Conservation (phyloP, 108 stramenopile species). For the Pelagomonas calceolata region DNA sequence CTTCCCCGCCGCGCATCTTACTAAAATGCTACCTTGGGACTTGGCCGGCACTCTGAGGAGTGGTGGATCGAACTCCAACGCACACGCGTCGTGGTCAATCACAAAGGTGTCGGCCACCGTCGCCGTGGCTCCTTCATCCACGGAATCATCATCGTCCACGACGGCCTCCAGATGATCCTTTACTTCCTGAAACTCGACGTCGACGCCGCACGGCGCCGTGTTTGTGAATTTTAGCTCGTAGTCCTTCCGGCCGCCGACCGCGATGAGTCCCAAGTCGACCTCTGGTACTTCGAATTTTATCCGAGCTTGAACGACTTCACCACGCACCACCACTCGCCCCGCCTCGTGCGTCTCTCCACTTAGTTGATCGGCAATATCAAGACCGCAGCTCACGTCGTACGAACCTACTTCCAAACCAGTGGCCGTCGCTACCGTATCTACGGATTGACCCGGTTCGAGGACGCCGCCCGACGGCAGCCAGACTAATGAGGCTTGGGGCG, state of each 20-base stretch:
- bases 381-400: too few relatives aligned
- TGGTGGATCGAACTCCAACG: not conserved
- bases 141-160: too few relatives aligned
- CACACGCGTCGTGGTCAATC: slow-evolving; percentile 3
- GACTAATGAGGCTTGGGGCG: not conserved
- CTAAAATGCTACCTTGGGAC: not conserved
- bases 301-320: too few relatives aligned
- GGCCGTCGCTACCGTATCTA: too few relatives aligned
- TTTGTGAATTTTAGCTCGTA: slow-evolving; percentile 1
- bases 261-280: slow-evolving; percentile 9
- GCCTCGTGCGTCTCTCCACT: too few relatives aligned
- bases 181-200: not conserved
- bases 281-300: not conserved
- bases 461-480: not conserved
- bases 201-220: not conserved
- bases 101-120: not conserved
- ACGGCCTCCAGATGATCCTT: too few relatives aligned
- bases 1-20: slow-evolving; percentile 4
- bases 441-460: not conserved
- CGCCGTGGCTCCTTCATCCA: not conserved
- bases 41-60: not conserved
- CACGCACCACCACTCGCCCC: too few relatives aligned
- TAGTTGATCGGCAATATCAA: too few relatives aligned
- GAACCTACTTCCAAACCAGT: too few relatives aligned
- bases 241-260: slow-evolving; percentile 8